Conservation (phyloP, 2,329 filamentous ascomycete species). For the Ceratocystis smalleyi region DNA sequence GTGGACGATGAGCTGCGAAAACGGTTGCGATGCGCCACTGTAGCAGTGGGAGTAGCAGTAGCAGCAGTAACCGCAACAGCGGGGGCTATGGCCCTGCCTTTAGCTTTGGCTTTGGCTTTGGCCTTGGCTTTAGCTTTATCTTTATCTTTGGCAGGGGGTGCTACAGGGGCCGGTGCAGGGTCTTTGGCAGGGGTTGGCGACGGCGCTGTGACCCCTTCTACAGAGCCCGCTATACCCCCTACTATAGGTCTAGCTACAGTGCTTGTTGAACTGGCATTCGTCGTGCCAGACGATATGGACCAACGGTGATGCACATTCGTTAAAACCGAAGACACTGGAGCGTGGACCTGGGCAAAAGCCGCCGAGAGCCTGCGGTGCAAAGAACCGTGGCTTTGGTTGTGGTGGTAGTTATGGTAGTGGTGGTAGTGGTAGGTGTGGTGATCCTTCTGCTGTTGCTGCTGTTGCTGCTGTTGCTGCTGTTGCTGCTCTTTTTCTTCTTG, state of each 20-base stretch:
- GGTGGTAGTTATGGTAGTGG: too few relatives aligned
- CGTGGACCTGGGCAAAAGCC: neutral
- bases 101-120: neutral
- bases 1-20: slow-evolving; percentile 1
- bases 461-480: too few relatives aligned
- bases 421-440: too few relatives aligned
- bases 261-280: neutral
- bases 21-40: neutral
- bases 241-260: neutral
- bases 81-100: neutral
- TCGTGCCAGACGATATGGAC: neutral
- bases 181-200: neutral
- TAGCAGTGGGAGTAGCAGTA: too few relatives aligned
- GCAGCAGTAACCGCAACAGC: too few relatives aligned
- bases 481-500: too few relatives aligned
- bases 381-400: neutral
- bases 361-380: neutral
- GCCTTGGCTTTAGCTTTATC: neutral
- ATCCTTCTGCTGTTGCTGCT: too few relatives aligned
- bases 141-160: neutral
- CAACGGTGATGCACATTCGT: neutral
- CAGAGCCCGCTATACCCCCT: neutral
- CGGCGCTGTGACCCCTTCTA: neutral
- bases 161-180: neutral
- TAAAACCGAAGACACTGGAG: neutral